These are phyloP conservation scores for Cetradonia linearis DNA, from an alignment of 495 filamentous ascomycete species.

Conservation along the genomic window DNA sequence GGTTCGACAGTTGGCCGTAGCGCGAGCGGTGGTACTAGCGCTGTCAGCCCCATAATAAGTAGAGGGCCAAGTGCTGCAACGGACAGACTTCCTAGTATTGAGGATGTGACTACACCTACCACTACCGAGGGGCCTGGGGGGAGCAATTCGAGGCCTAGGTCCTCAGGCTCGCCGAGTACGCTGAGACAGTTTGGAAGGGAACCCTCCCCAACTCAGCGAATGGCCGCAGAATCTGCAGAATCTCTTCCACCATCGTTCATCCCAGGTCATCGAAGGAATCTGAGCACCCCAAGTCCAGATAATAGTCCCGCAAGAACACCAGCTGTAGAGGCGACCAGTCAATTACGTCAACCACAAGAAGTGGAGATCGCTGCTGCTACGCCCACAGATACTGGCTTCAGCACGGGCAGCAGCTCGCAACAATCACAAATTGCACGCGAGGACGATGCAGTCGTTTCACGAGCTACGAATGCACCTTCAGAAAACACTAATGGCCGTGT, in stretches of 20 bases:
- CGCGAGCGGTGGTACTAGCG: constrained; percentile 54
- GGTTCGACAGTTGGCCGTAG: constrained; percentile 44
- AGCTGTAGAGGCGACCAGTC: constrained; percentile 36
- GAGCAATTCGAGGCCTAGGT: constrained; percentile 25
- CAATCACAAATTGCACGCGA: constrained; percentile 7
- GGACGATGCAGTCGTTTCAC: neutral
- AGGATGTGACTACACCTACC: constrained; percentile 42
- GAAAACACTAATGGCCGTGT: neutral
- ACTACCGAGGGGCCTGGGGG: constrained; percentile 47
- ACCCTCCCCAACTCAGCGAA: constrained; percentile 28
- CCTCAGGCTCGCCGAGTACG: constrained; percentile 15
- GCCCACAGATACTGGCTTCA: constrained; percentile 18
- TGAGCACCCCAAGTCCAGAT: constrained; percentile 50
- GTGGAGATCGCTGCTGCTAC: constrained; percentile 36
- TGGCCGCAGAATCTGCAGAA: constrained; percentile 15
- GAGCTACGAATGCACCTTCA: neutral
- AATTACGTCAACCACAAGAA: constrained; percentile 33
- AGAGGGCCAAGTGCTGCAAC: constrained; percentile 35
- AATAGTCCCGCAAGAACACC: constrained; percentile 55
- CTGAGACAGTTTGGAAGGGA: constrained; percentile 26
- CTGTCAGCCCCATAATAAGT: constrained; percentile 61
- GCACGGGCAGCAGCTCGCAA: constrained; percentile 13
- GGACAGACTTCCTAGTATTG: constrained; percentile 25
- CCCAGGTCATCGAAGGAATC: constrained; percentile 49
- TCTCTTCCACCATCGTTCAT: constrained; percentile 33